Percentiles rank a stretch among this genome's conserved stretches.
These are phyloP conservation scores for Plasmodium billcollinsi DNA, from an alignment of 169 alveolate genomes.

Conservation along the genomic window DNA sequence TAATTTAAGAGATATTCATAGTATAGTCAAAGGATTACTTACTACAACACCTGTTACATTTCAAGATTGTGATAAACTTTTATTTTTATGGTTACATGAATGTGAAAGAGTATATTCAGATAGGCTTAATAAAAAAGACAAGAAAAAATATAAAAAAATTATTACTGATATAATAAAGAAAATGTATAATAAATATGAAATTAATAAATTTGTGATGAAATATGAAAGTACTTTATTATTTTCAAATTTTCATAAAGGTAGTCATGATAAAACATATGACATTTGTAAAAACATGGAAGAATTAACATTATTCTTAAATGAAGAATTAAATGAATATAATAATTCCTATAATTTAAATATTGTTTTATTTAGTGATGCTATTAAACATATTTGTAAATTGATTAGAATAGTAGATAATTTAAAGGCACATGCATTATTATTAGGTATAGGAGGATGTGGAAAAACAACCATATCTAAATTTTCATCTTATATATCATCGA, in stretches of 20 bases:
- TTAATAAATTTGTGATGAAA: conserved; percentile 88
- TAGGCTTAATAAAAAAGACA: conserved; percentile 91
- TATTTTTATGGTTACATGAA: conserved; percentile 96
- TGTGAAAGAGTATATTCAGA: conserved; percentile 96
- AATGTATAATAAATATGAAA: conserved; percentile 92
- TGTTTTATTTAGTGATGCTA: conserved; percentile 97
- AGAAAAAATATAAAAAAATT: conserved; percentile 89
- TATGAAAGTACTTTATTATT: conserved; percentile 54
- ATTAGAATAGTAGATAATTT: conserved; percentile 94
- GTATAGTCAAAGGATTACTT: conserved; percentile 95
- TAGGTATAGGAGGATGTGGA: conserved; percentile 98
- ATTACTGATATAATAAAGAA: conserved; percentile 93
- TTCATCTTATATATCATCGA: conserved; percentile 93
- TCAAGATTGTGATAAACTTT: conserved; percentile 94
- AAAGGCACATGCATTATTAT: conserved; percentile 95
- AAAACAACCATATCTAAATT: conserved; percentile 94
- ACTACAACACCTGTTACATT: conserved; percentile 90
- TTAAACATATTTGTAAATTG: conserved; percentile 95
- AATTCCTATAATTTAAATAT: conserved; percentile 95
- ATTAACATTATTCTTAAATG: conserved; percentile 87
- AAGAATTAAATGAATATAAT: conserved; percentile 94
- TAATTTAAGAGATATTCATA: conserved; percentile 95
- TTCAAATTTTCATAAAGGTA: conserved; percentile 81
- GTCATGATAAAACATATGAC: conserved; percentile 92
- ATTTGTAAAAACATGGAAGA: conserved; percentile 89